These are phyloP conservation scores for Phialocephala sp. DNA, from an alignment of 2,329 filamentous ascomycete species.

Conservation along the genomic window DNA sequence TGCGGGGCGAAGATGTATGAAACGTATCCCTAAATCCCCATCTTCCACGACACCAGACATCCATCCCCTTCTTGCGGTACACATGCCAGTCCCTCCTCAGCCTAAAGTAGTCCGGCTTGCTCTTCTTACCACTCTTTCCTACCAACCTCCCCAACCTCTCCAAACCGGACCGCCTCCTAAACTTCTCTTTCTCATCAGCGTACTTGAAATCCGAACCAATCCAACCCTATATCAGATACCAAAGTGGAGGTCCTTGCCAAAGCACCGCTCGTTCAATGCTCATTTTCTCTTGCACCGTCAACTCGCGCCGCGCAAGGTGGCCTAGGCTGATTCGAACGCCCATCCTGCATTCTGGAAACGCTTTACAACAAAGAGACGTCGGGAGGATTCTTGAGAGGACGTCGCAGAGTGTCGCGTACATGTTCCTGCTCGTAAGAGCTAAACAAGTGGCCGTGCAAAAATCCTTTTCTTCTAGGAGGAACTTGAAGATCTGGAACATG, in stretches of 20 bases:
- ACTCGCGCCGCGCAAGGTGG: neutral
- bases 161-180: neutral
- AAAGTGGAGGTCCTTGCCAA: neutral
- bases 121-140: too few relatives aligned
- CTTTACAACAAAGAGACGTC: neutral
- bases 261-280: neutral
- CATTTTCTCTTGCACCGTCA: neutral
- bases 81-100: too few relatives aligned
- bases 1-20: too few relatives aligned
- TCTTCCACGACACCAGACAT: too few relatives aligned
- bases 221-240: neutral
- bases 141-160: neutral
- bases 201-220: neutral
- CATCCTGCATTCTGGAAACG: neutral
- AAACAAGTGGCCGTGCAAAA: neutral
- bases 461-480: neutral
- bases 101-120: too few relatives aligned
- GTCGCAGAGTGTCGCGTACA: neutral
- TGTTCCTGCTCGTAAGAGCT: neutral
- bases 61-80: too few relatives aligned
- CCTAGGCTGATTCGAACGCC: neutral
- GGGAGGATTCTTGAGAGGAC: neutral
- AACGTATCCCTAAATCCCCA: too few relatives aligned
- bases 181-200: neutral
- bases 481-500: neutral